phyloP scores from a whole-genome alignment of 306 rosid genomes.

The Sophora flavescens region DNA sequence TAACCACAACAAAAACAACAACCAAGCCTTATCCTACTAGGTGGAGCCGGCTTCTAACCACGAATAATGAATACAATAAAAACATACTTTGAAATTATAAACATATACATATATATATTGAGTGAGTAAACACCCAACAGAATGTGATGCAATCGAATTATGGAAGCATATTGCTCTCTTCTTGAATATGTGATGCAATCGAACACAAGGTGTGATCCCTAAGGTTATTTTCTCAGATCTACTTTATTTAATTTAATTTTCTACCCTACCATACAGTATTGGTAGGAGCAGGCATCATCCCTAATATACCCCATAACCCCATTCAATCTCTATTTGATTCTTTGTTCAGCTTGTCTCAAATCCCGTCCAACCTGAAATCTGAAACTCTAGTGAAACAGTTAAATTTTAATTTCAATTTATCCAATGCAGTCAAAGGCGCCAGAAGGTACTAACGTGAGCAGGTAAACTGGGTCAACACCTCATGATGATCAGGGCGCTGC shows the following conservation, averaged over 20 bases:
- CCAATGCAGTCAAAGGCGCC: neutral
- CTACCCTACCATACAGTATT: neutral
- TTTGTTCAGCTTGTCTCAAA: neutral
- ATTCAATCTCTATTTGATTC: neutral
- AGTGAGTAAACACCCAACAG: too few species aligned
- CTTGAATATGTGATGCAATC: slow-evolving; percentile 5
- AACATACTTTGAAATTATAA: too few species aligned
- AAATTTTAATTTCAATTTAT: neutral
- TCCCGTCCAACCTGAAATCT: neutral
- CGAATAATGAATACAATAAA: too few species aligned
- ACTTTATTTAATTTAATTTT: neutral
- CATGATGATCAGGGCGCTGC: neutral
- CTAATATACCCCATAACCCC: neutral
- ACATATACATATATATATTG: too few species aligned
- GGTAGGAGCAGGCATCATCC: neutral
- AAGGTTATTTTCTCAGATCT: neutral
- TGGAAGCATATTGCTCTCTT: neutral
- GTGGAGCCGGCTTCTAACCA: too few species aligned
- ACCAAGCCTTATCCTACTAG: too few species aligned
- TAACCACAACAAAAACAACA: too few species aligned
- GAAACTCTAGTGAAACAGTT: neutral
- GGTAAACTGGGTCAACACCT: neutral
- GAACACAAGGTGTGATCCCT: neutral
- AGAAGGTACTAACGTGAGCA: neutral
- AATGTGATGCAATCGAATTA: neutral